These are phyloP conservation scores for Mrakia blollopis DNA, from an alignment of 768 basidiomycete species.

Conservation along the genomic window DNA sequence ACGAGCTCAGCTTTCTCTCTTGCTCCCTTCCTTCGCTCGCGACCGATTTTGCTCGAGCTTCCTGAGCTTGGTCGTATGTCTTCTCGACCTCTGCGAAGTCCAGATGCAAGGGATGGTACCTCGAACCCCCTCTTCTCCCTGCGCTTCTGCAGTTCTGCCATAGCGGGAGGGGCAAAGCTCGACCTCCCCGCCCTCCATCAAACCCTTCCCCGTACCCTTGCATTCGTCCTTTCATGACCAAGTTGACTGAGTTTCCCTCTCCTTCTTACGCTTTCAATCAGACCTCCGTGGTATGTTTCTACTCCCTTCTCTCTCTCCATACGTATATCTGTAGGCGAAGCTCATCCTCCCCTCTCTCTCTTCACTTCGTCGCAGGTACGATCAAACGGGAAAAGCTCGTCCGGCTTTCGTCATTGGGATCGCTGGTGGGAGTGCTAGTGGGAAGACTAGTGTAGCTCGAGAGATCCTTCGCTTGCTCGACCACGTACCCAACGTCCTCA, in stretches of 20 bases:
- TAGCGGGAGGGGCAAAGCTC: too few species aligned
- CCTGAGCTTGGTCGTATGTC: background rate
- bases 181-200: background rate
- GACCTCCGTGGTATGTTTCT: background rate
- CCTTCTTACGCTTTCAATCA: background rate
- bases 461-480: conserved; percentile 45
- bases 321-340: background rate
- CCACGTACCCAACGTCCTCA: conserved; percentile 59
- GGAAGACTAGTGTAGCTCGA: conserved; percentile 46
- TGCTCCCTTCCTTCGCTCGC: background rate
- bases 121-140: too few species aligned
- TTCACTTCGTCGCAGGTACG: conserved; percentile 39
- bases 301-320: too few species aligned
- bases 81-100: background rate
- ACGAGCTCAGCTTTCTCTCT: background rate
- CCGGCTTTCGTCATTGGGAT: conserved; percentile 48
- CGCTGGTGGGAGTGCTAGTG: conserved; percentile 48
- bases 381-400: conserved; percentile 43
- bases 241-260: background rate
- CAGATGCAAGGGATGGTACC: background rate
- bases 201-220: background rate
- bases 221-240: background rate
- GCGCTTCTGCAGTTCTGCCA: too few species aligned
- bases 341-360: background rate
- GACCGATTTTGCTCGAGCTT: background rate